These are phyloP conservation scores for Hypomontagnella monticulosa DNA, from an alignment of 495 filamentous ascomycete genomes.

Conservation along the genomic window DNA sequence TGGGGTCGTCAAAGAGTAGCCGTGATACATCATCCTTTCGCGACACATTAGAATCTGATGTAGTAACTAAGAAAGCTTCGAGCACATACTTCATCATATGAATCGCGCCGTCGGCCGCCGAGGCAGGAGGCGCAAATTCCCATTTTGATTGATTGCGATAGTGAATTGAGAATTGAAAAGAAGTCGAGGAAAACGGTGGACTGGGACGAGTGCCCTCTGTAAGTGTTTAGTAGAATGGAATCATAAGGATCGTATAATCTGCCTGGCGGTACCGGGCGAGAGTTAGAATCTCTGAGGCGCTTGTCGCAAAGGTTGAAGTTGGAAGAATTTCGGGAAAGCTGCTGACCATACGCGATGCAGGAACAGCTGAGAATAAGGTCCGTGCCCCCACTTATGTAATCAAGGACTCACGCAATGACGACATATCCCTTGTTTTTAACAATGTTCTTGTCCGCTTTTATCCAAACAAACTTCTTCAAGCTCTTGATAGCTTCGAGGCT, in stretches of 20 bases:
- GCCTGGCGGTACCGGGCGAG: conserved; percentile 45
- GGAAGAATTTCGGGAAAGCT: conserved; percentile 35
- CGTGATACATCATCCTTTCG: conserved; percentile 62
- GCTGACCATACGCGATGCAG: conserved; percentile 22
- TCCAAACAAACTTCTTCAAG: not conserved
- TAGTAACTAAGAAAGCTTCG: not conserved
- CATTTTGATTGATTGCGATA: conserved; percentile 45
- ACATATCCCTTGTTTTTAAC: not conserved
- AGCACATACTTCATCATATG: conserved; percentile 53
- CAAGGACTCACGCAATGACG: conserved; percentile 9
- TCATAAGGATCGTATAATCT: conserved; percentile 52
- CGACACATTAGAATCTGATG: conserved; percentile 4
- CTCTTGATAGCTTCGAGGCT: not conserved
- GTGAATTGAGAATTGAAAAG: conserved; percentile 5
- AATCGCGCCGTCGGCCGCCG: conserved; percentile 52
- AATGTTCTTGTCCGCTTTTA: not conserved
- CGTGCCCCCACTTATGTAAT: conserved; percentile 20
- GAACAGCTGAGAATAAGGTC: not conserved
- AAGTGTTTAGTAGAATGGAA: conserved; percentile 28
- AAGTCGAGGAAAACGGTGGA: conserved; percentile 22
- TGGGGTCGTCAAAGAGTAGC: conserved; percentile 64
- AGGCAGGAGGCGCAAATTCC: conserved; percentile 59
- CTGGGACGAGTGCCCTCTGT: conserved; percentile 40
- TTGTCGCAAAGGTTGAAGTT: conserved; percentile 45
- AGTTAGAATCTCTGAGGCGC: conserved; percentile 43